Conservation (phyloP, 495 filamentous ascomycete genomes). For the Friedmanniomyces endolithicus region DNA sequence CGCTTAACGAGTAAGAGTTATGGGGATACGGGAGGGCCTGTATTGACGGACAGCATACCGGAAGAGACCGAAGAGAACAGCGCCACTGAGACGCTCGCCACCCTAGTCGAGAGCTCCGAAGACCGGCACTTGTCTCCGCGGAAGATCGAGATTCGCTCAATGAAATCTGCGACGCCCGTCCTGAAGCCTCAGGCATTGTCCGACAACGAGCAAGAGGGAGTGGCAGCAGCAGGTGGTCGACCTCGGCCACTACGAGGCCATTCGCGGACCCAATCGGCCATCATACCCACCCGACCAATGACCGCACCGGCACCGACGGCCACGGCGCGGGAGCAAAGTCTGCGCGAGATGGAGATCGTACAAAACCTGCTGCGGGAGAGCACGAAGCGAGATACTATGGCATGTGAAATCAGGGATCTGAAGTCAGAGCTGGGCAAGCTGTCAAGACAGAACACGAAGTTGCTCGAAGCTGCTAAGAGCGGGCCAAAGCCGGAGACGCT, state of each 20-base stretch:
- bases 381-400: conserved; percentile 10
- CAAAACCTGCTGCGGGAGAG: conserved; percentile 15
- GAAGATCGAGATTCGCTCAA: conserved; percentile 15
- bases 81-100: not conserved
- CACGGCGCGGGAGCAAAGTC: not conserved
- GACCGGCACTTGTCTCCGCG: conserved; percentile 2
- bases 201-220: conserved; percentile 6
- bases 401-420: conserved; percentile 6
- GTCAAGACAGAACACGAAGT: conserved; percentile 4
- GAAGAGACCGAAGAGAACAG: conserved; percentile 10
- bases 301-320: not conserved
- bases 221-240: not conserved
- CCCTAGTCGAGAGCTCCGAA: not conserved
- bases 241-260: conserved; percentile 1
- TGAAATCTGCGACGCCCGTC: conserved; percentile 1
- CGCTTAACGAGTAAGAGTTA: conserved; percentile 4
- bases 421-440: conserved; percentile 10
- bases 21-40: not conserved
- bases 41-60: conserved; percentile 3
- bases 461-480: not conserved
- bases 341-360: conserved; percentile 16
- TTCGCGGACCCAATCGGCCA: conserved; percentile 14
- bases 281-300: conserved; percentile 1
- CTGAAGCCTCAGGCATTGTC: conserved; percentile 14
- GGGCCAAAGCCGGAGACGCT: not conserved